These are phyloP conservation scores for Leishmania arabica DNA, from an alignment of 208 protist species.

Conservation along the genomic window DNA sequence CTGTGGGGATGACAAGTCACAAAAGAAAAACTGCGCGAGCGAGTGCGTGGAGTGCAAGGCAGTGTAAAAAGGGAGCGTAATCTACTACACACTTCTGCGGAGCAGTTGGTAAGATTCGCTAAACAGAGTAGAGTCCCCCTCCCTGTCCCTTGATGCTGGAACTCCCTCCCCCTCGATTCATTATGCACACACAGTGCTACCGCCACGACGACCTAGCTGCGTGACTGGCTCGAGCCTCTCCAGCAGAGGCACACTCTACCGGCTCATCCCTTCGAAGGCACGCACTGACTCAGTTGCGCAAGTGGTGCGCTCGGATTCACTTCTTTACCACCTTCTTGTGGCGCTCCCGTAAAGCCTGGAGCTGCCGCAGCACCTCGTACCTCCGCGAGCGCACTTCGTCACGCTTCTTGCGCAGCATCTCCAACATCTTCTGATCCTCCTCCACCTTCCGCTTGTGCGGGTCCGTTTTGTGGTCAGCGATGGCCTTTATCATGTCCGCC, in stretches of 20 bases:
- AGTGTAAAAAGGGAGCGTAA: background rate
- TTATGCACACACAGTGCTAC: background rate
- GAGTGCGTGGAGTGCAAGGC: background rate
- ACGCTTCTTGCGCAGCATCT: slow-evolving; percentile 34
- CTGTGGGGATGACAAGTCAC: background rate
- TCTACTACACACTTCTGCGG: too few species aligned
- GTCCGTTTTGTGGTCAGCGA: slow-evolving; percentile 38
- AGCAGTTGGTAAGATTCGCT: background rate
- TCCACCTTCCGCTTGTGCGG: slow-evolving; percentile 30
- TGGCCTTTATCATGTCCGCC: slow-evolving; percentile 43
- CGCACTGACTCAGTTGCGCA: background rate
- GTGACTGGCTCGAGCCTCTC: background rate
- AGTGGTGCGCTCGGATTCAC: background rate
- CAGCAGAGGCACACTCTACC: background rate
- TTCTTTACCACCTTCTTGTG: slow-evolving; percentile 51
- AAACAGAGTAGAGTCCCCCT: background rate
- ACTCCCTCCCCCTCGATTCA: background rate
- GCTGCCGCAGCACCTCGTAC: slow-evolving; percentile 16
- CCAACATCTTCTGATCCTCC: slow-evolving; percentile 37
- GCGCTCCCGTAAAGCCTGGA: slow-evolving; percentile 28
- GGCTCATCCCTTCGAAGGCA: background rate
- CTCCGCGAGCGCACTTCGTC: slow-evolving; percentile 39
- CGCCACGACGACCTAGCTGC: background rate
- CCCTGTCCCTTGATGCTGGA: background rate
- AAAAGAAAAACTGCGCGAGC: background rate